Evolutionary conservation across 805 yeast genomes (phyloP).

Genomic region (Diddensiella santjacobensis): DNA sequence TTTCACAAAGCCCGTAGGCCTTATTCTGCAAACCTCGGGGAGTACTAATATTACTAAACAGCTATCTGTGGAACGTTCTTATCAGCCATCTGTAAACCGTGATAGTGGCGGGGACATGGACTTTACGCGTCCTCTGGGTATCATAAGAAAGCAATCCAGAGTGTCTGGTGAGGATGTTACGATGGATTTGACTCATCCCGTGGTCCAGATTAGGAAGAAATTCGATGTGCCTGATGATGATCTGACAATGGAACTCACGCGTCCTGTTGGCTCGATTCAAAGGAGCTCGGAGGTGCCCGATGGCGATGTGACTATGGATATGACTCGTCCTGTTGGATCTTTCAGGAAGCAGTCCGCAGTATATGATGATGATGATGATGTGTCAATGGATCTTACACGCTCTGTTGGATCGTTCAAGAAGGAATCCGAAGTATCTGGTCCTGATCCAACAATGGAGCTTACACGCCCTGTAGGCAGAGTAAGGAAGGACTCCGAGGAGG

Average conservation of each 20-base stretch:
- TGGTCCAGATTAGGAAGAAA: background rate
- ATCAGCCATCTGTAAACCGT: background rate
- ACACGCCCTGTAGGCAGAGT: slow-evolving; percentile 15
- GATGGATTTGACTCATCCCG: slow-evolving; percentile 15
- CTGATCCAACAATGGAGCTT: slow-evolving; percentile 20
- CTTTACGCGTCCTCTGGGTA: slow-evolving; percentile 5
- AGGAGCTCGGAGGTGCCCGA: slow-evolving; percentile 15
- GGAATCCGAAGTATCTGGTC: slow-evolving; percentile 11
- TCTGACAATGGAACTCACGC: slow-evolving; percentile 20
- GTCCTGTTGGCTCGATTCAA: slow-evolving; percentile 6
- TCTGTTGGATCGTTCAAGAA: background rate
- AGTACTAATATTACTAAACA: slow-evolving; percentile 8
- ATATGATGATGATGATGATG: slow-evolving; percentile 17
- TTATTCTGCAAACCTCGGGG: background rate
- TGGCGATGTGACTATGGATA: slow-evolving; percentile 16
- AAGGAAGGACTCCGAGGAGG: slow-evolving; percentile 14
- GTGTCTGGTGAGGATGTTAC: slow-evolving; percentile 18
- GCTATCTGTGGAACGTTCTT: background rate
- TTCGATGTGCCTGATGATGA: no score
- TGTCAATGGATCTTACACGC: slow-evolving; percentile 15
- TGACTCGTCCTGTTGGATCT: slow-evolving; percentile 16
- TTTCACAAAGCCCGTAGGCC: slow-evolving; percentile 1
- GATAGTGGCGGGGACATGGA: background rate
- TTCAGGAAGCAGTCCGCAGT: no score
- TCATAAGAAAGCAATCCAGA: background rate